Base-by-base conservation (phyloP, 2,329 filamentous ascomycete species). In the Lachnellula cervina region DNA sequence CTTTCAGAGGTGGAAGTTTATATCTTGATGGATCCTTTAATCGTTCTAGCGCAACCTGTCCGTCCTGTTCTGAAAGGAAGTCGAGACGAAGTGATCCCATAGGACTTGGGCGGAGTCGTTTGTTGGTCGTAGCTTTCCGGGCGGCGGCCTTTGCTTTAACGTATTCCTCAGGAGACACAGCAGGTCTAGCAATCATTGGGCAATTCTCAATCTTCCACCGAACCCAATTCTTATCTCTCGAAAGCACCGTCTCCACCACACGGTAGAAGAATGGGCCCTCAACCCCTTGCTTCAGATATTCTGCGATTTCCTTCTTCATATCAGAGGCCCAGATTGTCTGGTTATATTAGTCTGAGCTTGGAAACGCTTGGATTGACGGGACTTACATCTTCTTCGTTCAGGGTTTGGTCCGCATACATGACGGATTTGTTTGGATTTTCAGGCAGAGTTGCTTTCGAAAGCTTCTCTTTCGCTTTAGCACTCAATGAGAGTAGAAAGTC, bases 151-250 rank as follows among this genome's bases (percentile, higher is more conserved):
- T 88, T 23, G 91, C 87, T 52, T 84, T 80, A 40, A 85, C 72
- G 69, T 91, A 93, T 47, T 87, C 81, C 28, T 82, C 73, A 1
- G 86, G 79, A 2, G 86, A 80, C 32, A 97, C 80, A 11, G 89
- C 77, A 21, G 88, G 82, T 57, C 83, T 82, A 68, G 92, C 86
- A 67, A 99, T 97, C 5, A 87, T 82, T 23, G 90, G 90, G 70
- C 94, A 99, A 63, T 87, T 90, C 70, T 97, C 91, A 58, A 93
- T 87, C 74, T 99, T 99, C 94, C 94, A 99, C 60, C 91, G 87
- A 45, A 95, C 91, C 95, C 95, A 99, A 69, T 97, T 97, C 76
- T 97, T 97, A 72, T 99, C 94, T 60, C 94, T 82, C 23, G 90
- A 90, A 32, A 99, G 82, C 34, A 99, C 93, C 13, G 92, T 97